Evolutionary conservation across 768 basidiomycete species (phyloP).

Genomic region (Tricholoma bakamatsutake): DNA sequence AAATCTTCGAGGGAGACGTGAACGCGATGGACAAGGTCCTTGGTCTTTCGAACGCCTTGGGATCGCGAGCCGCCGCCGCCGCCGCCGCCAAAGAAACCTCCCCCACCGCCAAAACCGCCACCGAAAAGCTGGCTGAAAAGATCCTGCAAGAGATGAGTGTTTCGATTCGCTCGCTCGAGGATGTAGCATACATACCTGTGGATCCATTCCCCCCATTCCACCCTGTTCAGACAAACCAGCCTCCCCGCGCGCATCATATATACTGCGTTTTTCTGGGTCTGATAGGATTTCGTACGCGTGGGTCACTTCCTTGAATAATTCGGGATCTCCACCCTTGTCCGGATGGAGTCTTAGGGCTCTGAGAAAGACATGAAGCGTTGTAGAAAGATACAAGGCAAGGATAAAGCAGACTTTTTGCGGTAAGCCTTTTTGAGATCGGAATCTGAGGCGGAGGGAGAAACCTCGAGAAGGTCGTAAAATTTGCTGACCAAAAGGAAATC

Average conservation of each 20-base stretch:
- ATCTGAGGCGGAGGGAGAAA: conserved; percentile 71
- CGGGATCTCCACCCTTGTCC: conserved; percentile 94
- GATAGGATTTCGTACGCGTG: conserved; percentile 93
- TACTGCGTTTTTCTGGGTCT: conserved; percentile 71
- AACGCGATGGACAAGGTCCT: conserved; percentile 97
- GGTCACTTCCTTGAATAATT: conserved; percentile 95
- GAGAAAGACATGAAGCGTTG: conserved; percentile 8
- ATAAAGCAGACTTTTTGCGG: conserved; percentile 70
- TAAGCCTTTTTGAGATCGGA: conserved; percentile 91
- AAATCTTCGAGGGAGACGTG: conserved; percentile 96
- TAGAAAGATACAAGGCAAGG: conserved; percentile 1
- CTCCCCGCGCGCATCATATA: conserved; percentile 91
- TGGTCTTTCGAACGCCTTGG: conserved; percentile 84
- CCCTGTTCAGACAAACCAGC: conserved; percentile 84
- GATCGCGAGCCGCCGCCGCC: conserved; percentile 53
- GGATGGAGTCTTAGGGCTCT: conserved; percentile 85
- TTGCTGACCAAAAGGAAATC: conserved; percentile 43
- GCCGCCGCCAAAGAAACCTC: conserved; percentile 71
- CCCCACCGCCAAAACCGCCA: conserved; percentile 63
- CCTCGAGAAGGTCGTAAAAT: conserved; percentile 92
- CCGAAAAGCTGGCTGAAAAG: conserved; percentile 97
- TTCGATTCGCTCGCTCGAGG: not conserved
- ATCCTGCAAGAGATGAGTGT: conserved; percentile 44
- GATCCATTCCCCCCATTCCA: conserved; percentile 95
- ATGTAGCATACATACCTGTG: conserved; percentile 62